Evolutionary conservation across 1,139 yeast species (phyloP).

Genomic region (Wickerhamomyces sp.): DNA sequence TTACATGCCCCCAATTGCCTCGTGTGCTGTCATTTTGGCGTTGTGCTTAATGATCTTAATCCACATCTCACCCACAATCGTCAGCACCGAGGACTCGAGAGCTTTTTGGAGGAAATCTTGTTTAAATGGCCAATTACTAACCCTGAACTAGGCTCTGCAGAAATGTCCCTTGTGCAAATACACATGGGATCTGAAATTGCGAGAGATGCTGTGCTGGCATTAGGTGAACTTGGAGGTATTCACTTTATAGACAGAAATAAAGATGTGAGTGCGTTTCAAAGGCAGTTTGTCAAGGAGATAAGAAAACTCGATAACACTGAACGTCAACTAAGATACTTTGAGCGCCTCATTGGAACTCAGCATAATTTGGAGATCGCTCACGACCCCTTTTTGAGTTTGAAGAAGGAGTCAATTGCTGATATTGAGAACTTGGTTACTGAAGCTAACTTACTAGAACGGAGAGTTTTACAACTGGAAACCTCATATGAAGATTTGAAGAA

Average conservation of each 20-base stretch:
- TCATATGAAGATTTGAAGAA: slow-evolving; percentile 35
- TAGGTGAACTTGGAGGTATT: slow-evolving; percentile 60
- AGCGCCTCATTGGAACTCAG: slow-evolving; percentile 37
- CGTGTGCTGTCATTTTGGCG: no score
- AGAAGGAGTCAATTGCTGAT: slow-evolving; percentile 29
- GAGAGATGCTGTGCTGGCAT: slow-evolving; percentile 57
- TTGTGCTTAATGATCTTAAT: not conserved
- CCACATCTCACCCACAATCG: not conserved
- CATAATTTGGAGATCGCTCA: slow-evolving; percentile 13
- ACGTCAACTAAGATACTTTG: slow-evolving; percentile 54
- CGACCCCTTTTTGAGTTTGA: slow-evolving; percentile 13
- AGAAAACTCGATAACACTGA: slow-evolving; percentile 65
- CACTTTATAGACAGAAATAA: slow-evolving; percentile 71
- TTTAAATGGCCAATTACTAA: no score
- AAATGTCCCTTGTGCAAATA: slow-evolving; percentile 70
- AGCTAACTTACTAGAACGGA: slow-evolving; percentile 36
- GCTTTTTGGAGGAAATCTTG: no score
- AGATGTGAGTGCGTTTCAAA: slow-evolving; percentile 65
- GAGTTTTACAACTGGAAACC: slow-evolving; percentile 41
- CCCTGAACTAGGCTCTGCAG: slow-evolving; percentile 51
- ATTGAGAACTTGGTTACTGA: slow-evolving; percentile 39
- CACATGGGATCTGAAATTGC: slow-evolving; percentile 70
- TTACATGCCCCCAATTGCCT: not conserved
- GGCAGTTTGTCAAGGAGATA: slow-evolving; percentile 66
- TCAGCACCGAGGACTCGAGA: no score